Evolutionary conservation across 2,329 filamentous ascomycete genomes (phyloP), one percentile per base, ranked within the genome.

Genomic region (Hortaea sp.): DNA sequence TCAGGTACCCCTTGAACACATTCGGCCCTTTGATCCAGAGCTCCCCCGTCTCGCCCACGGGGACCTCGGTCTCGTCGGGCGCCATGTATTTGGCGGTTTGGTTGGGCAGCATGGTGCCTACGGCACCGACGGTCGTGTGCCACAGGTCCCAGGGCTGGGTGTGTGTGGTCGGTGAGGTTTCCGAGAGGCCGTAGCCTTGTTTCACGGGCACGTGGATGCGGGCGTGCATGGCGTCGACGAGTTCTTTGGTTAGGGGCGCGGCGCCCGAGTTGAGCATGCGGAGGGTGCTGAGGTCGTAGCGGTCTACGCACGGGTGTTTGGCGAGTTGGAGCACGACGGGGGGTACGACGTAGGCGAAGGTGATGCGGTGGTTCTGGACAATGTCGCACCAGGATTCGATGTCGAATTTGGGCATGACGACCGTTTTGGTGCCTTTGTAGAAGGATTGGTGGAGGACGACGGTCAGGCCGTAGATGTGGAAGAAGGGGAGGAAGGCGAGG

Each of bases 161-260:
- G 56, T 88, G 82, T 0, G 86, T 85, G 1, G 81, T 84, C 0
- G 89, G 88, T 28, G 82, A 82, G 10, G 88, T 94, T 69, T 97
- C 90, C 5, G 82, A 88, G 5, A 97, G 74, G 0, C 90, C 90
- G 61, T 95, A 97, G 12, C 86, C 89, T 67, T 97, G 90, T 72
- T 95, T 95, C 50, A 95, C 80, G 2, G 83, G 82, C 13, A 94
- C 74, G 43, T 80, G 80, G 48, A 92, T 78, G 6, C 88, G 79
- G 13, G 77, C 66, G 71, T 86, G 85, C 3, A 92, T 78, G 6
- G 79, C 76, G 46, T 88, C 79, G 1, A 90, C 84, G 2, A 97
- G 76, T 52, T 95, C 88, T 30, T 73, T 71, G 0, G 87, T 90
- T 37, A 95, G 70, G 0, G 90, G 90, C 0, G 90, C 89, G 0